Conservation (phyloP, 2,329 filamentous ascomycete genomes). For the Lithohypha guttulata region DNA sequence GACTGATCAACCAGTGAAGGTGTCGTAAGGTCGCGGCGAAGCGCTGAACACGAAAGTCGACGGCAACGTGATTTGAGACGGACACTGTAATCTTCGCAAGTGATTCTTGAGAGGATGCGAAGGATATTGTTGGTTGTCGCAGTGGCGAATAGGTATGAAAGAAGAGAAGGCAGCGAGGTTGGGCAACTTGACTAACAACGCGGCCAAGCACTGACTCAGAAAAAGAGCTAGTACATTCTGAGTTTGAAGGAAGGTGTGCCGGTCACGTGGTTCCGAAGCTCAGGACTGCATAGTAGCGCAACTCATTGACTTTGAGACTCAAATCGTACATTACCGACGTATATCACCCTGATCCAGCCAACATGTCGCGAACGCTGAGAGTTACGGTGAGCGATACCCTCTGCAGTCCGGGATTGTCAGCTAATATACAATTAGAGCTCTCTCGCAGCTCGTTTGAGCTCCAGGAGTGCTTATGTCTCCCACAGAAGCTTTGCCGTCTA, state of each 20-base stretch:
- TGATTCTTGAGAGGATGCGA: slow-evolving; percentile 1
- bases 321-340: too few relatives aligned
- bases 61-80: slow-evolving; percentile 27
- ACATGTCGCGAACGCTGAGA: slow-evolving; percentile 50
- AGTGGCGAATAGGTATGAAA: too few relatives aligned
- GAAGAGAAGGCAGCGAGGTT: too few relatives aligned
- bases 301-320: too few relatives aligned
- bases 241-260: too few relatives aligned
- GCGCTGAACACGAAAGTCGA: slow-evolving; percentile 29
- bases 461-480: slow-evolving; percentile 30
- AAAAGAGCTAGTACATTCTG: too few relatives aligned
- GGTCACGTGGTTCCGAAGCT: too few relatives aligned
- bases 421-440: slow-evolving; percentile 41
- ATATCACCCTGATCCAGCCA: slow-evolving; percentile 19
- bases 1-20: slow-evolving; percentile 50
- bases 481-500: slow-evolving; percentile 52
- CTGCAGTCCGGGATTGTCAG: slow-evolving; percentile 3
- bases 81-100: slow-evolving; percentile 21
- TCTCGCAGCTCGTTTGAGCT: slow-evolving; percentile 46
- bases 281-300: too few relatives aligned
- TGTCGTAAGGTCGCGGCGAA: slow-evolving; percentile 38
- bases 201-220: too few relatives aligned
- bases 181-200: too few relatives aligned
- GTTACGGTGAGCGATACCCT: slow-evolving; percentile 41
- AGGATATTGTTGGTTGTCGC: slow-evolving; percentile 22